phyloP scores from a whole-genome alignment of 371 early-diverging fungal species.

The Coemansia sp. region DNA sequence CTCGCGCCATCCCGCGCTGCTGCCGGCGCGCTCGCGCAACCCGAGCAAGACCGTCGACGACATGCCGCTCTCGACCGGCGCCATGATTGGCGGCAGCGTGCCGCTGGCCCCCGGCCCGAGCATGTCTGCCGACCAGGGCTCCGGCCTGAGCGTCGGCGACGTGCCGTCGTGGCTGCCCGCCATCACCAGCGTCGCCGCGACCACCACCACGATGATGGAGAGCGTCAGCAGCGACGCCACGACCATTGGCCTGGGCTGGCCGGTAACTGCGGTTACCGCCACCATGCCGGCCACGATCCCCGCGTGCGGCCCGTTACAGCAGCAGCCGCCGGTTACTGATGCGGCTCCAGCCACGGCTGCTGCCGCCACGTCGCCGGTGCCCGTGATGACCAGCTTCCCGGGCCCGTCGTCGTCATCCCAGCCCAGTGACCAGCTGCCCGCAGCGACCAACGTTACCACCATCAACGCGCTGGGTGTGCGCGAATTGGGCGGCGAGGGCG shows the following conservation, averaged over 20 bases:
- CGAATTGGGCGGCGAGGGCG: conserved; percentile 45
- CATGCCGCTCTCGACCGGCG: not conserved
- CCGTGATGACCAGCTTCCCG: conserved; percentile 8
- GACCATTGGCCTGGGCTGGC: conserved; percentile 34
- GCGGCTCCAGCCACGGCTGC: conserved; percentile 1
- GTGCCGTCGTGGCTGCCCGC: conserved; percentile 35
- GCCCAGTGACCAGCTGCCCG: conserved; percentile 31
- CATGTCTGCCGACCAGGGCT: conserved; percentile 25
- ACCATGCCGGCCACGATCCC: not conserved
- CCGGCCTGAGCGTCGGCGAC: conserved; percentile 32
- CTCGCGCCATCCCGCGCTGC: conserved; percentile 41
- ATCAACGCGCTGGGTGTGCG: conserved; percentile 45
- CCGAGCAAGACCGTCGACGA: conserved; percentile 13
- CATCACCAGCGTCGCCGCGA: not conserved
- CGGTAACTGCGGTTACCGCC: conserved; percentile 23
- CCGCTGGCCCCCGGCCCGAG: conserved; percentile 31
- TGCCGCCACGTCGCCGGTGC: conserved; percentile 4
- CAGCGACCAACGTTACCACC: conserved; percentile 20
- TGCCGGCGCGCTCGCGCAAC: conserved; percentile 27
- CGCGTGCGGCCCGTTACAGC: not conserved
- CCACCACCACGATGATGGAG: not conserved
- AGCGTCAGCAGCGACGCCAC: not conserved
- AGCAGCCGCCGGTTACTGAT: not conserved
- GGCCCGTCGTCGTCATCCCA: not conserved
- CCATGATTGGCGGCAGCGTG: not conserved